Conservation (phyloP, 1,284 basidiomycete genomes). For the Porogramme epimiltina region DNA sequence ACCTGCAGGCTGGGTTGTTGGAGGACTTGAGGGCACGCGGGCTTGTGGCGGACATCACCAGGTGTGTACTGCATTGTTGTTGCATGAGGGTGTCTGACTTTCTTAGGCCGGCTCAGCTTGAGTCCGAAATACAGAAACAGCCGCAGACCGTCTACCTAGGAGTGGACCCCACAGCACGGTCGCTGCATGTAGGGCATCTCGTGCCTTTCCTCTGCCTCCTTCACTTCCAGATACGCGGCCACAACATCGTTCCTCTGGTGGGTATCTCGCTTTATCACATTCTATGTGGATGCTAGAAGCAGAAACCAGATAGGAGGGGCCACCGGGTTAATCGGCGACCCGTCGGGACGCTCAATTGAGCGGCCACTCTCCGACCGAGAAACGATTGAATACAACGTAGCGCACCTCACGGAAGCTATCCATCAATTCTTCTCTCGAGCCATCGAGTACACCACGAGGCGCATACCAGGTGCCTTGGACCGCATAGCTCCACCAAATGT, state of each 20-base stretch:
- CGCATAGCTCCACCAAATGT: conserved; percentile 45
- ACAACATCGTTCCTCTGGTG: conserved; percentile 75
- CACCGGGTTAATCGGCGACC: conserved; percentile 96
- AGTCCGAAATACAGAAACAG: conserved; percentile 33
- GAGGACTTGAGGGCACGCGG: conserved; percentile 32
- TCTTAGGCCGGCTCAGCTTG: conserved; percentile 40
- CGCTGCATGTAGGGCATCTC: conserved; percentile 93
- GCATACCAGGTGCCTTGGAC: conserved; percentile 24
- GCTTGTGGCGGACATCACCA: conserved; percentile 35
- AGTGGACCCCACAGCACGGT: conserved; percentile 89
- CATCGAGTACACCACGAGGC: conserved; percentile 55
- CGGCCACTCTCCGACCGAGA: conserved; percentile 67
- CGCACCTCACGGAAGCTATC: conserved; percentile 67
- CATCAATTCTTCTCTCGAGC: conserved; percentile 75
- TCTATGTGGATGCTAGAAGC: neutral
- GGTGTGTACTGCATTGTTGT: conserved; percentile 17
- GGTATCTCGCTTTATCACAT: conserved; percentile 1
- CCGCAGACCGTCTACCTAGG: conserved; percentile 81
- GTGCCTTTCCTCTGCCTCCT: conserved; percentile 85
- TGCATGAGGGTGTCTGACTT: conserved; percentile 3
- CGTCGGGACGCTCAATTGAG: conserved; percentile 87
- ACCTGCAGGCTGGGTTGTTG: conserved; percentile 25
- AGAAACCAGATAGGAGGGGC: conserved; percentile 87
- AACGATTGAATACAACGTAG: conserved; percentile 71
- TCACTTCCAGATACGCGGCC: conserved; percentile 86